Evolutionary conservation across 1,139 yeast genomes (phyloP).

Genomic region (Magnusiomyces tetraspermus): DNA sequence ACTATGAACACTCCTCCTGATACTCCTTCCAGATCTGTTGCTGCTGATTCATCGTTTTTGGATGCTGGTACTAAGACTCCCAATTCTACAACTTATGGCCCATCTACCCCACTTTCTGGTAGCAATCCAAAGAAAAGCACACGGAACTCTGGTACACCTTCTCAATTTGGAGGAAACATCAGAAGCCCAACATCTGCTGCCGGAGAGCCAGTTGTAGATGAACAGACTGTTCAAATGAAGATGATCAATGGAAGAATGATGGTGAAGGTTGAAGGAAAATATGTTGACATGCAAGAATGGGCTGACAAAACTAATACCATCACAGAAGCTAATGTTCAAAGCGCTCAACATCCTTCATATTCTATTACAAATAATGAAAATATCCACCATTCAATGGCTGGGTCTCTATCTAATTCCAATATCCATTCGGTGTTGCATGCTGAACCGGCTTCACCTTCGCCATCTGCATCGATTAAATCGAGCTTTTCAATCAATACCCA

Average conservation of each 20-base stretch:
- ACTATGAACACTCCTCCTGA: slow-evolving; percentile 13
- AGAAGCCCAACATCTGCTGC: slow-evolving; percentile 2
- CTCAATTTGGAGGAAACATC: neutral
- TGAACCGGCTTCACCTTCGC: neutral
- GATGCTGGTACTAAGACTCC: neutral
- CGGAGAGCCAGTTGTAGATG: slow-evolving; percentile 5
- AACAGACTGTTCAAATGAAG: slow-evolving; percentile 22
- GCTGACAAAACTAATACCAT: slow-evolving; percentile 19
- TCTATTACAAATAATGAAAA: neutral
- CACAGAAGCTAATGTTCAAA: slow-evolving; percentile 2
- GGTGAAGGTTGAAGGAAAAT: slow-evolving; percentile 24
- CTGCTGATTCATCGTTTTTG: neutral
- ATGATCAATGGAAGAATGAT: slow-evolving; percentile 27
- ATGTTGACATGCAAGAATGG: slow-evolving; percentile 31
- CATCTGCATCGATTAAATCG: neutral
- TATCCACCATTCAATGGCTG: neutral
- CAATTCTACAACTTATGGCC: neutral
- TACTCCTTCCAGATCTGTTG: slow-evolving; percentile 7
- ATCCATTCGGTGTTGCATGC: slow-evolving; percentile 2
- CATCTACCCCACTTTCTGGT: slow-evolving; percentile 1
- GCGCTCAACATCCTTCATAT: slow-evolving; percentile 4
- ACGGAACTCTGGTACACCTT: neutral
- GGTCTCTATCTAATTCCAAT: neutral
- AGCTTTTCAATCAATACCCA: neutral
- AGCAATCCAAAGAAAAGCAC: neutral